Evolutionary conservation across 805 yeast genomes (phyloP), one percentile per base, ranked within the genome.

Genomic region (Candida pseudofarinosa): DNA sequence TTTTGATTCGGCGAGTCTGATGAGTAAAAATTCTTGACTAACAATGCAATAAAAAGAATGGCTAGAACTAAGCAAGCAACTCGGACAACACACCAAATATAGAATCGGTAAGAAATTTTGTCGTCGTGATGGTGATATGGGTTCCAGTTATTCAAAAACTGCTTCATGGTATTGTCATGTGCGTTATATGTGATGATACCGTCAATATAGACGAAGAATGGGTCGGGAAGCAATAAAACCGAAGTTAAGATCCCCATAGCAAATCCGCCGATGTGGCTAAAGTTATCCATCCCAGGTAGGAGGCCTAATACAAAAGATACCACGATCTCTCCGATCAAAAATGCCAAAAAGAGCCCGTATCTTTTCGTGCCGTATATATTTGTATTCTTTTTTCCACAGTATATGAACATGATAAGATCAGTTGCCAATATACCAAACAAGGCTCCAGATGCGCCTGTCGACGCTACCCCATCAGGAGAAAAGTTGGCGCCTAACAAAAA

Each of bases 181-280:
- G 63, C 56, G 7, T 59, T 55, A 45, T 63, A 66, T 3, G 69
- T 61, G 34, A 69, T 67, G 17, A 67, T 59, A 3, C 73, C 72
- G 45, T 69, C 69, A 7, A 48, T 43, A 50, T 63, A 71, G 2
- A 69, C 65, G 44, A 74, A 76, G 14, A 68, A 63, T 1, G 90
- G 90, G 47, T 80, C 82, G 33, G 77, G 70, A 33, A 84, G 53
- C 8, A 82, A 47, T 1, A 73, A 61, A 0, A 80, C 52, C 1
- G 83, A 78, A 28, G 71, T 49, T 19, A 78, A 55, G 0, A 80
- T 32, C 0, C 90, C 90, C 61, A 79, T 63, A 18, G 80, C 74
- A 61, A 83, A 81, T 4, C 90, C 90, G 8, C 90, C 90, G 50
- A 84, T 76, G 58, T 84, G 89, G 35, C 85, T 73, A 54, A 84